Evolutionary conservation across 1,284 basidiomycete genomes (phyloP).

Genomic region (Athelia sp.): DNA sequence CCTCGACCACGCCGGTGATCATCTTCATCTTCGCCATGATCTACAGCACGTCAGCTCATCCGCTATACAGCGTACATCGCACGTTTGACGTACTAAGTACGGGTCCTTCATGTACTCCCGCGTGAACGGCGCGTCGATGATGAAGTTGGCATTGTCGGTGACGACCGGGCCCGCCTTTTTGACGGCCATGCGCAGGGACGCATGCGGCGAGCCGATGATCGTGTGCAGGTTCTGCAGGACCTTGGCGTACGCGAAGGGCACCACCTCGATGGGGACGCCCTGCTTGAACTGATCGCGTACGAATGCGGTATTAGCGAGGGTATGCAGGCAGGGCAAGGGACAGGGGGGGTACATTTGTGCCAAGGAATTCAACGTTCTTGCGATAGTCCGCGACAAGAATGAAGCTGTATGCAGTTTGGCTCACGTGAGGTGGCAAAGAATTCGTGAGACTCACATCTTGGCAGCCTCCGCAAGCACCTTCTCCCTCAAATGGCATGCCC

Average conservation of each 20-base stretch:
- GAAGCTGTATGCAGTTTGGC: constrained; percentile 50
- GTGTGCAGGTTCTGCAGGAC: constrained; percentile 70
- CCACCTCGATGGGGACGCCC: constrained; percentile 95
- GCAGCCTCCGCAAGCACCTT: constrained; percentile 97
- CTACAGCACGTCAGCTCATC: too few species aligned
- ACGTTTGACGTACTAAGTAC: constrained; percentile 53
- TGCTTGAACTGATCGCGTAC: constrained; percentile 79
- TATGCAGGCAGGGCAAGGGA: background rate
- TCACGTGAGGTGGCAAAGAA: background rate
- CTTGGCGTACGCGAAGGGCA: constrained; percentile 92
- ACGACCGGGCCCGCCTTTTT: constrained; percentile 93
- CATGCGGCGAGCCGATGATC: constrained; percentile 57
- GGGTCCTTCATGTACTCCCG: constrained; percentile 69
- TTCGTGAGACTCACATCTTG: constrained; percentile 53
- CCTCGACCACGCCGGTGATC: constrained; percentile 95
- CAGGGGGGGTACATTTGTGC: constrained; percentile 62
- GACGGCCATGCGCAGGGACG: constrained; percentile 78
- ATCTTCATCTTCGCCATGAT: constrained; percentile 77
- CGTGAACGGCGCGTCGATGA: constrained; percentile 89
- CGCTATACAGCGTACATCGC: too few species aligned
- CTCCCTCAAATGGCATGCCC: constrained; percentile 94
- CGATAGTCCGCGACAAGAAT: constrained; percentile 95
- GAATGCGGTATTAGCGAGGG: too few species aligned
- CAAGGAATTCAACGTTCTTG: constrained; percentile 83
- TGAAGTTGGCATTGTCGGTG: constrained; percentile 93